Base-by-base conservation (phyloP, 345 rosid genomes). In the Geranium brycei region DNA sequence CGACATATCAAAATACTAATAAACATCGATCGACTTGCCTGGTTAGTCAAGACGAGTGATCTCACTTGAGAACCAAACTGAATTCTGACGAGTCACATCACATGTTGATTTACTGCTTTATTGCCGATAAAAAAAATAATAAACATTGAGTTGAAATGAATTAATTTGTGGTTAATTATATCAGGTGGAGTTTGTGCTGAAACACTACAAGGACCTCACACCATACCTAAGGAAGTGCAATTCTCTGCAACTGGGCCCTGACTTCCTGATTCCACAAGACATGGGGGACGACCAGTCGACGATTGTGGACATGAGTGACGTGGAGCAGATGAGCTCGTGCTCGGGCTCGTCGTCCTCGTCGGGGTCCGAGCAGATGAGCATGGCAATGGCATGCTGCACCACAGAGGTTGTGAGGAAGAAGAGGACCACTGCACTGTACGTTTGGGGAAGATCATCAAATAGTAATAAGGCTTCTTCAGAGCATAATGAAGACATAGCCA, bases 171-270 rank as follows among this genome's bases (percentile, higher is more conserved):
- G n/a, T n/a, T n/a, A n/a, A 23, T 2, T 23, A 23, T 23, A 17
- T 62, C 62, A 85, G 99, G 99, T 95, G 86, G 97, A 95, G 47
- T 95, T 83, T 72, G 81, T 90, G 73, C 71, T 92, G 78, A 90
- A 86, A 73, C 88, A 90, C 69, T 82, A 76, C 77, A 80, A 75
- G 66, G 89, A 86, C 75, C 75, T 93, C 4, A 73, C 85, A 2
- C 87, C 85, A 71, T 88, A 73, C 71, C 62, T 92, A 18, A 83
- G 76, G 78, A 79, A 51, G 65, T 90, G 99, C 77, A 85, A 73
- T 38, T 68, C 86, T 3, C 77, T 95, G 57, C 83, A 85, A 31
- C 89, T 95, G 17, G 76, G 99, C 59, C 95, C 96, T 1, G 99
- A 91, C 78, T 88, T 81, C 81, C 71, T 88, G 65, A 82, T 87